Evolutionary conservation across 192 early-diverging fungal species (phyloP), one percentile per base, ranked within the genome.

Genomic region (Coemansia sp.): DNA sequence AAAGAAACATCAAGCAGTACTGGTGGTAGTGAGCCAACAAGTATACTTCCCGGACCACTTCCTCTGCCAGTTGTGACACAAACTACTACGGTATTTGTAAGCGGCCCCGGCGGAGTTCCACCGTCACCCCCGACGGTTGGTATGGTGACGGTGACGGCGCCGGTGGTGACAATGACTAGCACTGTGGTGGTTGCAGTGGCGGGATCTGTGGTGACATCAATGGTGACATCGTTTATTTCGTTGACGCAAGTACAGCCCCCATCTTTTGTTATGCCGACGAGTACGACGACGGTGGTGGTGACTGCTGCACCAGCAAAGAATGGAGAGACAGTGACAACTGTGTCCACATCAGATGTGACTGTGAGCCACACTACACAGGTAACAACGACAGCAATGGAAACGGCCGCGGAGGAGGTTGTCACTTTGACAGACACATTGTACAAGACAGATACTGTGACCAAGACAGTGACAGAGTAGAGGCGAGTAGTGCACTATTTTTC

Each of bases 341-440:
- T 49, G 22, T 14, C 46, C 27, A 49, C 24, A 10, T 14, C 11
- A 8, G 46, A 49, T 27, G 27, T 20, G 2, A 49, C 46, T 1
- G 46, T 49, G 46, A 8, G 6, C 17, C 42, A 49, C 9, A 49
- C 46, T 25, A 49, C 46, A 14, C 24, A 49, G 2, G 12, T 2
- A 24, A 49, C 46, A 4, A 27, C 4, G 20, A 36, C 49, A 22
- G 70, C 29, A 17, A 6, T 41, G 25, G 35, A 45, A 47, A 60
- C 56, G 36, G 41, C 47, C 15, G 25, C 22, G 12, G 46, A 12
- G 4, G 38, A 37, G 27, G 12, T 37, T 54, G 42, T 29, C 14
- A 39, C 61, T 12, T 43, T 49, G 11, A 63, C 61, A 36, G 61
- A 37, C 20, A 49, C 61, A 12, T 12, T 49, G 59, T 27, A 61